Percentiles rank a stretch among this genome's conserved stretches.
phyloP scores from a whole-genome alignment of 495 filamentous ascomycete genomes.

The Podospora fimiseda region DNA sequence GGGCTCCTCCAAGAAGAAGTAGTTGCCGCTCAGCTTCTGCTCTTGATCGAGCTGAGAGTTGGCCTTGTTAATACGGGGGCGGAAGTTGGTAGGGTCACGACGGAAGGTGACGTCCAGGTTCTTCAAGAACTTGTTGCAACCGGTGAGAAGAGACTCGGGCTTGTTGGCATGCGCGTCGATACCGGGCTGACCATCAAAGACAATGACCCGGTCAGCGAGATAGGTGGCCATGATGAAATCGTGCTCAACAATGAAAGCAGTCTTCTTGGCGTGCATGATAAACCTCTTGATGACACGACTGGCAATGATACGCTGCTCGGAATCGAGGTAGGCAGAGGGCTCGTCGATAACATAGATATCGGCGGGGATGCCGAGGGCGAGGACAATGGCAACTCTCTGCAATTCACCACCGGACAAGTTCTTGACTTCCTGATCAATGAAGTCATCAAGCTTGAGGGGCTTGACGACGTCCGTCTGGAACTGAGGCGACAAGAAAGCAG shows the following conservation, averaged over 20 bases:
- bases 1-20: constrained; percentile 87
- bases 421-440: constrained; percentile 98
- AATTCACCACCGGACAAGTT: constrained; percentile 98
- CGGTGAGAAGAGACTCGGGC: constrained; percentile 87
- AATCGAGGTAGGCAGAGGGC: constrained; percentile 60
- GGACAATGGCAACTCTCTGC: constrained; percentile 92
- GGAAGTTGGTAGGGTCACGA: constrained; percentile 90
- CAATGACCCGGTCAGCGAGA: constrained; percentile 94
- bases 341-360: constrained; percentile 99
- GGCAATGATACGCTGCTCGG: constrained; percentile 96
- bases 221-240: constrained; percentile 99
- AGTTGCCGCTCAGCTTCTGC: constrained; percentile 90
- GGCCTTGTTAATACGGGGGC: constrained; percentile 96
- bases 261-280: constrained; percentile 99
- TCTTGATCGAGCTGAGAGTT: constrained; percentile 94
- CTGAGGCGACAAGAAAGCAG: constrained; percentile 88
- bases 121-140: constrained; percentile 94
- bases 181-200: constrained; percentile 91
- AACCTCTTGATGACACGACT: constrained; percentile 97
- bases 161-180: constrained; percentile 79
- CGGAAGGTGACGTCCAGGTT: constrained; percentile 97
- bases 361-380: constrained; percentile 90
- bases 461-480: constrained; percentile 99
- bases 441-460: constrained; percentile 93
- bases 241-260: constrained; percentile 98